Evolutionary conservation across 352 stramenopile genomes (phyloP).

Genomic region (Phytophthora foliorum): DNA sequence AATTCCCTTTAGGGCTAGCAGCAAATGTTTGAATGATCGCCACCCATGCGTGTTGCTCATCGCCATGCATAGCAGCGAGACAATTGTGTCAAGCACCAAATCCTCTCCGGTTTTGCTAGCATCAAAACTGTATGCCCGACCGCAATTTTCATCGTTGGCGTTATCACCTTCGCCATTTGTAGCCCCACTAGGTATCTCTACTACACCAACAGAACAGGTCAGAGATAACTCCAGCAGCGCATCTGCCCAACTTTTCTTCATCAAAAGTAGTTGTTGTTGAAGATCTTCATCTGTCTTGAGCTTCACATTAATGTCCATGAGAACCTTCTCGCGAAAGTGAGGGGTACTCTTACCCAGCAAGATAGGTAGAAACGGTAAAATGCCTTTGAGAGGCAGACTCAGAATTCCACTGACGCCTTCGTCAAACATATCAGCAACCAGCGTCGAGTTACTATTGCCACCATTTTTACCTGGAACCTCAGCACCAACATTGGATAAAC

Average conservation of each 20-base stretch:
- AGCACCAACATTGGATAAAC: slow-evolving; percentile 51
- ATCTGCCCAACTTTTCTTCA: slow-evolving; percentile 82
- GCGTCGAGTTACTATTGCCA: slow-evolving; percentile 7
- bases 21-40: slow-evolving; percentile 72
- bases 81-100: slow-evolving; percentile 84
- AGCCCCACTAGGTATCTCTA: slow-evolving; percentile 1
- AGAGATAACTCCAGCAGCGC: slow-evolving; percentile 78
- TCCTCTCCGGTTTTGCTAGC: slow-evolving; percentile 81
- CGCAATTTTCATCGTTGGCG: slow-evolving; percentile 27
- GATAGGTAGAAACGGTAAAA: slow-evolving; percentile 79
- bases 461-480: slow-evolving; percentile 8
- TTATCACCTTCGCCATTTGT: slow-evolving; percentile 10
- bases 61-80: slow-evolving; percentile 78
- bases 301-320: slow-evolving; percentile 91
- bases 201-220: slow-evolving; percentile 55
- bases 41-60: slow-evolving; percentile 77
- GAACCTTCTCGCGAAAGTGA: slow-evolving; percentile 74
- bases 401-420: slow-evolving; percentile 69
- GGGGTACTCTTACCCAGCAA: slow-evolving; percentile 64
- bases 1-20: slow-evolving; percentile 68
- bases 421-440: slow-evolving; percentile 67
- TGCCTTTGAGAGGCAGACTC: slow-evolving; percentile 66
- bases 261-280: slow-evolving; percentile 79
- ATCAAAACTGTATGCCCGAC: slow-evolving; percentile 70
- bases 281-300: slow-evolving; percentile 80